These are phyloP conservation scores for Mimosa bimucronata DNA, from an alignment of 306 rosid species.

Conservation along the genomic window DNA sequence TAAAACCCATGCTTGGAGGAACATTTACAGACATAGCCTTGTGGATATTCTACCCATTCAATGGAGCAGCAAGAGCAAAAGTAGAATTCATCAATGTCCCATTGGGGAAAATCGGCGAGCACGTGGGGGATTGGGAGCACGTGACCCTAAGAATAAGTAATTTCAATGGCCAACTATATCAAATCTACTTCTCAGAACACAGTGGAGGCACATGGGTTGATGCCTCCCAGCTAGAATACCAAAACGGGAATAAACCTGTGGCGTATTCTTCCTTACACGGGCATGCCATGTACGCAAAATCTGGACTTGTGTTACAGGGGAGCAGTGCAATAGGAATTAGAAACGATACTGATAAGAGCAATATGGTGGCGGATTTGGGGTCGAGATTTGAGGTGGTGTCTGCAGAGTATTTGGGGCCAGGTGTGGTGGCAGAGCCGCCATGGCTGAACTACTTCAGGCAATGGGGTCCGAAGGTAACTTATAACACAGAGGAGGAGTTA, in stretches of 20 bases:
- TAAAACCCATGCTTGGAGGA: constrained; percentile 78
- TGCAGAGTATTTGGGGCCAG: constrained; percentile 45
- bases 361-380: constrained; percentile 44
- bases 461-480: constrained; percentile 65
- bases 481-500: constrained; percentile 43
- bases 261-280: constrained; percentile 69
- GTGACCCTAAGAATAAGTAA: constrained; percentile 78
- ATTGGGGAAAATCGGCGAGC: constrained; percentile 70
- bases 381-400: constrained; percentile 43
- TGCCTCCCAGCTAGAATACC: constrained; percentile 59
- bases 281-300: constrained; percentile 65
- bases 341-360: constrained; percentile 59
- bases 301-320: constrained; percentile 61
- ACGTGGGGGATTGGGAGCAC: constrained; percentile 91
- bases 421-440: neutral
- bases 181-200: constrained; percentile 66
- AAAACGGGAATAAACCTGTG: constrained; percentile 46
- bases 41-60: constrained; percentile 86
- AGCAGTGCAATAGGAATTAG: constrained; percentile 49
- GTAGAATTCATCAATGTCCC: constrained; percentile 48
- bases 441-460: constrained; percentile 47
- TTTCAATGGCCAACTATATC: constrained; percentile 62
- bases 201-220: constrained; percentile 70
- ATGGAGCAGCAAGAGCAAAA: constrained; percentile 74
- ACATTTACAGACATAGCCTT: constrained; percentile 68